A percentile compares a stretch with the other conserved stretches of the same genome.
Evolutionary conservation across 2,329 filamentous ascomycete genomes (phyloP).

Genomic region (Xylogone sp.): DNA sequence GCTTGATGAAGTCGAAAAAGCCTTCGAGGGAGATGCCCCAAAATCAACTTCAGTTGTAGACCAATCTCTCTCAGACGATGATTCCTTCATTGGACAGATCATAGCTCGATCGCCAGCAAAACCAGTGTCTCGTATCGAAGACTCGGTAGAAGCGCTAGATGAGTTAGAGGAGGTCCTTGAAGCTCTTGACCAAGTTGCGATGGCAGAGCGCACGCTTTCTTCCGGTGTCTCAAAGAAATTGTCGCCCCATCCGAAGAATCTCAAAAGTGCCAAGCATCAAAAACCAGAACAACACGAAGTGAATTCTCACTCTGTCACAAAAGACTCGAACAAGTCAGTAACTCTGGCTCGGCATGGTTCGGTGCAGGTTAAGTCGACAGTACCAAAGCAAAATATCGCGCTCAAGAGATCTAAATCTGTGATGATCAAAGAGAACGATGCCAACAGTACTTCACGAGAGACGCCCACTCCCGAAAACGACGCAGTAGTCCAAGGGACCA

Average conservation of each 20-base stretch:
- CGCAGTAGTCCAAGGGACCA: constrained; percentile 17
- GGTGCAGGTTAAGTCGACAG: constrained; percentile 36
- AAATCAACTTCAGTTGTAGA: constrained; percentile 5
- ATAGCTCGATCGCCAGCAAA: constrained; percentile 33
- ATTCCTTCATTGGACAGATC: constrained; percentile 34
- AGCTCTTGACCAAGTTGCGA: constrained; percentile 23
- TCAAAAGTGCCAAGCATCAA: not conserved
- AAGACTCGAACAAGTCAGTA: constrained; percentile 1
- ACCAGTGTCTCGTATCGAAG: constrained; percentile 50
- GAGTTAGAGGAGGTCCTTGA: constrained; percentile 59
- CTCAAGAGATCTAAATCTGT: constrained; percentile 24
- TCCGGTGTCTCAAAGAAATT: constrained; percentile 7
- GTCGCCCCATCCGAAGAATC: not conserved
- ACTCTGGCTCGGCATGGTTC: constrained; percentile 35
- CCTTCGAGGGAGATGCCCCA: constrained; percentile 4
- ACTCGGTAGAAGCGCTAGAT: constrained; percentile 60
- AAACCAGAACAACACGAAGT: constrained; percentile 1
- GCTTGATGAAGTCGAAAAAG: constrained; percentile 23
- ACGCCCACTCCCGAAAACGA: constrained; percentile 17
- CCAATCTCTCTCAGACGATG: constrained; percentile 13
- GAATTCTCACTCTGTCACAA: not conserved
- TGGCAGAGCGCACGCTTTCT: constrained; percentile 19
- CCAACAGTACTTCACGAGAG: not conserved
- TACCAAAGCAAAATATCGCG: constrained; percentile 13
- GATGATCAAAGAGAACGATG: constrained; percentile 10